Percentiles rank a stretch among this genome's conserved stretches.
Evolutionary conservation across 768 basidiomycete genomes (phyloP).

Genomic region (Lentinula edodes): DNA sequence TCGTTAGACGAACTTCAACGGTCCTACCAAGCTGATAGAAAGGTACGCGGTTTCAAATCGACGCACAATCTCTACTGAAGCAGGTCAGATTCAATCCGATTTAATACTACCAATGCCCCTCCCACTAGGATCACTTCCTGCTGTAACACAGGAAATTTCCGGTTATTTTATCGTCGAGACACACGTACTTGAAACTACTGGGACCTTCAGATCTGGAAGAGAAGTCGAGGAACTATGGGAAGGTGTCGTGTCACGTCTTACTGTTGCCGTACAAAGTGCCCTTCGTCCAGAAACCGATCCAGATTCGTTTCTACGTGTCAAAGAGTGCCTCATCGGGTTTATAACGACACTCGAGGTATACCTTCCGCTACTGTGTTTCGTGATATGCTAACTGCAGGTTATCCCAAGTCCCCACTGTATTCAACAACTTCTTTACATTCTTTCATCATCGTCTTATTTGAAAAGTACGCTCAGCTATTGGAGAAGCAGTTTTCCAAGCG

Average conservation of each 20-base stretch:
- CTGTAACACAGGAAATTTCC: constrained; percentile 88
- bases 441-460: constrained; percentile 84
- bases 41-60: constrained; percentile 38
- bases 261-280: constrained; percentile 66
- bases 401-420: constrained; percentile 74
- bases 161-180: constrained; percentile 98
- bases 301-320: constrained; percentile 75
- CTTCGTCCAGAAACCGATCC: constrained; percentile 72
- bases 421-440: constrained; percentile 77
- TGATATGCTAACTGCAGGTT: constrained; percentile 2
- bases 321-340: constrained; percentile 79
- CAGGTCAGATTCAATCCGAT: constrained; percentile 84
- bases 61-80: neutral
- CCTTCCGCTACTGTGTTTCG: neutral
- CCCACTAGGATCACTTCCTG: constrained; percentile 57
- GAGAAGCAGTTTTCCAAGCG: constrained; percentile 75
- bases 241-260: constrained; percentile 68
- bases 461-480: constrained; percentile 80
- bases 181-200: constrained; percentile 85
- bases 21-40: constrained; percentile 96
- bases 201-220: constrained; percentile 80
- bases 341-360: constrained; percentile 88
- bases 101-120: constrained; percentile 82
- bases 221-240: constrained; percentile 98
- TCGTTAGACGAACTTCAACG: constrained; percentile 85